A percentile compares a stretch with the other conserved stretches of the same genome.
Evolutionary conservation across 2,329 filamentous ascomycete genomes (phyloP).

Genomic region (Beauveria pseudobassiana): DNA sequence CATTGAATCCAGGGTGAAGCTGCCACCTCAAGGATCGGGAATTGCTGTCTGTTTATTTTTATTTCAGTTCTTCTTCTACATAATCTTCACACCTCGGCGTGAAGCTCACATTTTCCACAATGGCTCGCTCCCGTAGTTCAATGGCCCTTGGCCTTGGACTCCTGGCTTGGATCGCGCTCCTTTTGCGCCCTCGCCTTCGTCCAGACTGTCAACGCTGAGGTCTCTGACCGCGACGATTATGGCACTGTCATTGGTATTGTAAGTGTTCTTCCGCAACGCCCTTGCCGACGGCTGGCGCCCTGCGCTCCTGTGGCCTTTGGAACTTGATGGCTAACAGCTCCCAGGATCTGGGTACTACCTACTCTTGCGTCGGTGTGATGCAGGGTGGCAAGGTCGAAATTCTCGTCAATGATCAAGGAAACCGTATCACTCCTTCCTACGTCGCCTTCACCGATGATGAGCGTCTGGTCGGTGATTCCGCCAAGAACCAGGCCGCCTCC

Average conservation of each 20-base stretch:
- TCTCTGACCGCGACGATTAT: slow-evolving; percentile 68
- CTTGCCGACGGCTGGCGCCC: not conserved
- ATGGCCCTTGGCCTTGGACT: slow-evolving; percentile 78
- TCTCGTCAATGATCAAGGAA: slow-evolving; percentile 92
- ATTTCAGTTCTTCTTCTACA: slow-evolving; percentile 14
- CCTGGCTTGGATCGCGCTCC: slow-evolving; percentile 83
- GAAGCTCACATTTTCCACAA: slow-evolving; percentile 24
- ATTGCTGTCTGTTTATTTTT: slow-evolving; percentile 18
- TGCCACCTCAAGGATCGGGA: slow-evolving; percentile 23
- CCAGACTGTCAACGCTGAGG: slow-evolving; percentile 54
- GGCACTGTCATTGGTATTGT: slow-evolving; percentile 91
- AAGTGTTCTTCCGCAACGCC: slow-evolving; percentile 21
- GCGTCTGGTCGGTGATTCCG: slow-evolving; percentile 92
- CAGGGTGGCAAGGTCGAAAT: slow-evolving; percentile 93
- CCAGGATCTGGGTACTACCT: slow-evolving; percentile 78
- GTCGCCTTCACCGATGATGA: slow-evolving; percentile 97
- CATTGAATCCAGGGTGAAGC: slow-evolving; percentile 21
- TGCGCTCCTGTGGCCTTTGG: not conserved
- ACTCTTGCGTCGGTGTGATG: slow-evolving; percentile 91
- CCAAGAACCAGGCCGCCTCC: slow-evolving; percentile 86
- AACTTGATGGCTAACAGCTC: slow-evolving; percentile 16
- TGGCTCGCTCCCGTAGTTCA: slow-evolving; percentile 56
- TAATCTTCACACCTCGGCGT: slow-evolving; percentile 11
- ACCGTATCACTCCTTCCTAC: slow-evolving; percentile 92
- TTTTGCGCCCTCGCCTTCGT: slow-evolving; percentile 89